Base-by-base conservation (phyloP, 768 basidiomycete species). In the Chalciporus sphaerocephalus region DNA sequence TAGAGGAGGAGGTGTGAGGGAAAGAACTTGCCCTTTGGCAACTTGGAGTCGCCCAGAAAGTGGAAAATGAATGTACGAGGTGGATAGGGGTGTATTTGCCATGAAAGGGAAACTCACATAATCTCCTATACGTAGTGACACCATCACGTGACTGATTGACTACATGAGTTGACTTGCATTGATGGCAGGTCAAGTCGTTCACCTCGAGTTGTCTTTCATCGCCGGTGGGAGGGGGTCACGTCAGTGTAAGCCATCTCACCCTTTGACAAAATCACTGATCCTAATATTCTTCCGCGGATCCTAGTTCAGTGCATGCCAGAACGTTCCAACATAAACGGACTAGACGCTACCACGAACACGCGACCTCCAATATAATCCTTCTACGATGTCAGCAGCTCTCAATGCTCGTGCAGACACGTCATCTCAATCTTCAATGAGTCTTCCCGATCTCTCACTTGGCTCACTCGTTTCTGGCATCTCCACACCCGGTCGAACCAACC, bases 381-480 rank as follows among this genome's bases (percentile, higher is more conserved):
- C 25, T 16, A 36, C 33, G 50, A 76, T 75, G 74, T 76, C 76
- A 38, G 63, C 68, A 10, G 69, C 74, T 13, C 65, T 74, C 44
- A 69, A 69, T 42, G 41, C 56, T 18, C 61, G 64, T 1, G 62
- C 64, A 38, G 75, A 76, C 52, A 61, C 69, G 11, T 76, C 75
- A 2, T 57, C 61, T 2, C 69, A 72, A 44, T 77, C 77, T 1
- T 55, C 59, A 15, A 67, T 69, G 36, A 76, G 69, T 2, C 68
- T 78, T 30, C 78, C 75, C n/a, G 83, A 84, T 54, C 64, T 85
- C 25, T 82, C 83, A 7, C 68, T 85, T 1, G 77, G 76, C 22
- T 80, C 81, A 8, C 62, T 82, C 12, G 67, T 65, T 21, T 77
- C 77, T 7, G 74, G 69, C 7, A 73, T 80, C 53, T 77, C 78